Conservation (phyloP, 2,329 filamentous ascomycete species). For the Fusarium hostae region DNA sequence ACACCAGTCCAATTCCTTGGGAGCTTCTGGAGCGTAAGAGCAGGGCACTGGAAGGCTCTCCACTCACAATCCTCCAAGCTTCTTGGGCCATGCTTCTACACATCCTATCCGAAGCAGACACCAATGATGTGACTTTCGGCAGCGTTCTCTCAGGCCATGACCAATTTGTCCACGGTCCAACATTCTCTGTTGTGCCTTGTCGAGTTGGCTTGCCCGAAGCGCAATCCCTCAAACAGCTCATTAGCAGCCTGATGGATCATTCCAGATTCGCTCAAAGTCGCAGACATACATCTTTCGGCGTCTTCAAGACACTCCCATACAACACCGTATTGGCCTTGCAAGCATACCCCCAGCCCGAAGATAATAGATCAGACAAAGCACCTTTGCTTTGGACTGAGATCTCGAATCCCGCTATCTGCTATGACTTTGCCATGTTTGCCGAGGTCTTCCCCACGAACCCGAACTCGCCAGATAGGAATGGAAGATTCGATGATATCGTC, state of each 20-base stretch:
- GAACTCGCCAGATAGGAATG: neutral
- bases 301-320: conserved; percentile 26
- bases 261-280: conserved; percentile 8
- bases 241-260: neutral
- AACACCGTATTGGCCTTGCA: conserved; percentile 26
- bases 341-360: neutral
- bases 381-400: conserved; percentile 3
- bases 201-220: neutral
- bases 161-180: conserved; percentile 2
- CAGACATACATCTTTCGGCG: conserved; percentile 8
- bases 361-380: rapidly evolving
- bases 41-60: conserved; percentile 4
- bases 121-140: conserved; percentile 1
- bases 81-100: conserved; percentile 21
- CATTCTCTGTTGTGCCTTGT: conserved; percentile 23
- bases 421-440: conserved; percentile 26
- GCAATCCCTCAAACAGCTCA: neutral
- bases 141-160: conserved; percentile 12
- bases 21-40: neutral
- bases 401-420: conserved; percentile 19
- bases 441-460: conserved; percentile 18
- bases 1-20: neutral
- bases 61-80: neutral
- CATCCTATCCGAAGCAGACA: conserved; percentile 11
- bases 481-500: conserved; percentile 2